phyloP scores from a whole-genome alignment of 441 rosid genomes.

The Populus tomentosa region DNA sequence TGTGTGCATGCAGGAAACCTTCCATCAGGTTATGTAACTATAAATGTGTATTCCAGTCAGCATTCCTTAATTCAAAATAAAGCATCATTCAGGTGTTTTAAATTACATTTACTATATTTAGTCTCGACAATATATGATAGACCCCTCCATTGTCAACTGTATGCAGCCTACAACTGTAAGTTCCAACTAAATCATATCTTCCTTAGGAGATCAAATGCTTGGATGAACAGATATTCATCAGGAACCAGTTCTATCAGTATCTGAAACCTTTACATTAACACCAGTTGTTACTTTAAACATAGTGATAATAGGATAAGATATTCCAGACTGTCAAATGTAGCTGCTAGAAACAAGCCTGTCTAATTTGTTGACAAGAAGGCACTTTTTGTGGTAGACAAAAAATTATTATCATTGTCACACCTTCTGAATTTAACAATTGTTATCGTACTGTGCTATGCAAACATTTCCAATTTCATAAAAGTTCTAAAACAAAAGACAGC shows the following conservation, averaged over 20 bases:
- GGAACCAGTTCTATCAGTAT: not conserved
- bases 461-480: not conserved
- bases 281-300: not conserved
- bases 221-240: not conserved
- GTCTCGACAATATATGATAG: not conserved
- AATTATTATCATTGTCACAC: not conserved
- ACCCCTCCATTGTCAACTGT: not conserved
- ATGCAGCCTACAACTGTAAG: not conserved
- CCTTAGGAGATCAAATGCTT: not conserved
- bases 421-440: not conserved
- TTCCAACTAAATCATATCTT: not conserved
- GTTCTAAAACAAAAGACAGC: not conserved
- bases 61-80: not conserved
- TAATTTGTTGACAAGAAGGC: not conserved
- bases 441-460: not conserved
- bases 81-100: not conserved
- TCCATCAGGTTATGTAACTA: not conserved
- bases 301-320: not conserved
- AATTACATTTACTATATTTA: not conserved
- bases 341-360: not conserved
- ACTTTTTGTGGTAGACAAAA: not conserved
- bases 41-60: not conserved
- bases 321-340: not conserved
- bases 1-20: not conserved
- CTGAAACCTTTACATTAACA: not conserved